phyloP scores from a whole-genome alignment of 2,329 filamentous ascomycete species.

The Mycosphaerella arachidis region DNA sequence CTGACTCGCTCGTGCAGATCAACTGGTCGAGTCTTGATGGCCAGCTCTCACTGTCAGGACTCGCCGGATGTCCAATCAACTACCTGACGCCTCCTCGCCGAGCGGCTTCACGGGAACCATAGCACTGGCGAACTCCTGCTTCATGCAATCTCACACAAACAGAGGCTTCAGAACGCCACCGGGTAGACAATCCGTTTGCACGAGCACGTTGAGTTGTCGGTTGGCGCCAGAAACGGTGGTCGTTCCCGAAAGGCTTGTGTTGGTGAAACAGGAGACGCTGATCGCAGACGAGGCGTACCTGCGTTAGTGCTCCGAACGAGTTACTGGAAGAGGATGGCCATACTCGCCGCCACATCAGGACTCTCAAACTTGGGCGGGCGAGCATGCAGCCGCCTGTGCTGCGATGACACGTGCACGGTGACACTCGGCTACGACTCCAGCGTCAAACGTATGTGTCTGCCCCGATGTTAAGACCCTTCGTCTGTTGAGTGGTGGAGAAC shows the following conservation, averaged over 20 bases:
- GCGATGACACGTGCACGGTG: slow-evolving; percentile 15
- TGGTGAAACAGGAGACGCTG: slow-evolving; percentile 11
- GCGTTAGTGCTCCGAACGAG: slow-evolving; percentile 9
- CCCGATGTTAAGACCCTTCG: slow-evolving; percentile 5
- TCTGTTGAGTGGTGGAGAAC: slow-evolving; percentile 10
- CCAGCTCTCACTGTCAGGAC: not conserved
- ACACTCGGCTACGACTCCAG: slow-evolving; percentile 9
- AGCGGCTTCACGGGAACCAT: not conserved
- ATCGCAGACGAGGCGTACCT: slow-evolving; percentile 6
- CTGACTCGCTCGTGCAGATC: not conserved
- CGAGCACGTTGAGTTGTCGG: not conserved
- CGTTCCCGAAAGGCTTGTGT: not conserved
- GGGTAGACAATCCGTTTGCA: not conserved
- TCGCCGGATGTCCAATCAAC: not conserved
- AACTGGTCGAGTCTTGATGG: not conserved
- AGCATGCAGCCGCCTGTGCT: slow-evolving; percentile 12
- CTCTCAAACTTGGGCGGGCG: slow-evolving; percentile 14
- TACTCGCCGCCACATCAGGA: slow-evolving; percentile 12
- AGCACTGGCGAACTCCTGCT: not conserved
- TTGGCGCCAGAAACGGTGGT: not conserved
- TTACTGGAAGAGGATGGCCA: slow-evolving; percentile 6
- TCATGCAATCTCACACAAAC: not conserved
- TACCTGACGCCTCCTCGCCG: not conserved
- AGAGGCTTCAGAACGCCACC: not conserved
- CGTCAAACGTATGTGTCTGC: slow-evolving; percentile 12